A percentile compares a stretch with the other conserved stretches of the same genome.
Conservation (phyloP, 75 land plant species). For the Pseudotsuga menziesii region DNA sequence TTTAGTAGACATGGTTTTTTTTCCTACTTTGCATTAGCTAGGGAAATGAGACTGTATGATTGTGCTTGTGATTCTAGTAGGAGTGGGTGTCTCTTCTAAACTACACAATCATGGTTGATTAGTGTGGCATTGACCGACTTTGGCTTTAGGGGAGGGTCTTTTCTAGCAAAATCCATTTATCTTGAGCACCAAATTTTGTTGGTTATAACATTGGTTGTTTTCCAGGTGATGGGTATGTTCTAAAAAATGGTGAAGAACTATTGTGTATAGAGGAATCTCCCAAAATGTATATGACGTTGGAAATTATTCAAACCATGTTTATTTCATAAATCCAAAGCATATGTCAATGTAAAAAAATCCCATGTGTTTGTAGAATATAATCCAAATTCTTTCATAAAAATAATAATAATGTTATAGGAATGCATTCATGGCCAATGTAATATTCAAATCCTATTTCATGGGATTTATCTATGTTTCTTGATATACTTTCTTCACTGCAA, state of each 20-base stretch:
- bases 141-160: conserved; percentile 81
- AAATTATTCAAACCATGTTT: neutral
- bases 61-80: conserved; percentile 81
- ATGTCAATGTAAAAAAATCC: neutral
- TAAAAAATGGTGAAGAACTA: conserved; percentile 53
- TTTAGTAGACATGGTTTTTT: conserved; percentile 94
- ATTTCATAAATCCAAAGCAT: neutral
- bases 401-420: too few relatives aligned
- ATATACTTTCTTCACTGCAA: neutral
- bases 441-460: neutral
- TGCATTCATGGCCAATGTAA: neutral
- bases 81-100: conserved; percentile 71
- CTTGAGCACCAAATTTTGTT: conserved; percentile 22
- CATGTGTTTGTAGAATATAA: too few relatives aligned
- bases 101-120: conserved; percentile 75
- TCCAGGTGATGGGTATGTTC: conserved; percentile 24
- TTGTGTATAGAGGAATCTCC: too few relatives aligned
- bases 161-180: conserved; percentile 38
- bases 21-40: conserved; percentile 88
- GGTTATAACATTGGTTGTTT: conserved; percentile 21
- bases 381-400: neutral
- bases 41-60: conserved; percentile 87
- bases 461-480: neutral
- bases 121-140: conserved; percentile 94
- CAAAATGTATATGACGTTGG: conserved; percentile 23